Percentiles rank a stretch among this genome's conserved stretches.
Evolutionary conservation across 2,329 filamentous ascomycete species (phyloP).

Genomic region (Rhytidhysteron rufulum): DNA sequence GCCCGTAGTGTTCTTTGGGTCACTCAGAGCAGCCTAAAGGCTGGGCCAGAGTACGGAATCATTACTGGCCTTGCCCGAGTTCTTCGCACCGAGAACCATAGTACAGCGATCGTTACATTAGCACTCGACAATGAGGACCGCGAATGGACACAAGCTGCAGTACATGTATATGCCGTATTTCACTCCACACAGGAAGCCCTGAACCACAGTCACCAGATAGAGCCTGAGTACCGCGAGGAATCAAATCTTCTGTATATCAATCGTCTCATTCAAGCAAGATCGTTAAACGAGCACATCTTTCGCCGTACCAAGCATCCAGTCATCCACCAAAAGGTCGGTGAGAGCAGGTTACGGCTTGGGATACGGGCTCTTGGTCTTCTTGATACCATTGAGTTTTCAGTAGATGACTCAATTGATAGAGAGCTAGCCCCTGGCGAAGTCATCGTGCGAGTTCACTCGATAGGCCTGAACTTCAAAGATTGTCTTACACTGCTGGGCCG

Average conservation of each 20-base stretch:
- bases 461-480: conserved; percentile 21
- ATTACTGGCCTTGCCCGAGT: neutral
- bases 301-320: neutral
- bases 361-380: conserved; percentile 6
- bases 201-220: too few species aligned
- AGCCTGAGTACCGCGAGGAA: neutral
- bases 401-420: too few species aligned
- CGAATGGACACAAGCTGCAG: neutral
- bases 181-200: neutral
- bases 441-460: conserved; percentile 6
- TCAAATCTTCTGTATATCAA: neutral
- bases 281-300: neutral
- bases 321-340: neutral
- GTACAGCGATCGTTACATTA: neutral
- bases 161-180: neutral
- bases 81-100: neutral
- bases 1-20: neutral
- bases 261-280: neutral
- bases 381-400: conserved; percentile 7
- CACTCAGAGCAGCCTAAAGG: neutral
- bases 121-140: neutral
- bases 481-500: conserved; percentile 12
- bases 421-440: too few species aligned
- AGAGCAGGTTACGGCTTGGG: conserved; percentile 18
- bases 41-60: neutral